Evolutionary conservation across 768 basidiomycete genomes (phyloP).

Genomic region (Pisolithus marmoratus): DNA sequence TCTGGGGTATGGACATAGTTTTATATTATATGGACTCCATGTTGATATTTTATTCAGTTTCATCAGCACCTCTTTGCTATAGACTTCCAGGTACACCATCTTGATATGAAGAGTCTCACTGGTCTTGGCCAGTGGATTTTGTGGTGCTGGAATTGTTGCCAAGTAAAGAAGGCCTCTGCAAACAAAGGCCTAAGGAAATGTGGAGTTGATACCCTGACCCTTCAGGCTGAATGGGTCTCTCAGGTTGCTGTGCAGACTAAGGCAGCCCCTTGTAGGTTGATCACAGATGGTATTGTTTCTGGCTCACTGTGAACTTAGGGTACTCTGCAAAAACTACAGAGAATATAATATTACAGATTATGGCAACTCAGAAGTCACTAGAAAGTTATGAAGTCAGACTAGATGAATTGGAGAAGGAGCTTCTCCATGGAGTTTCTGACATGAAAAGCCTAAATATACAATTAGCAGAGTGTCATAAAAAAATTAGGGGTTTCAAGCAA

Average conservation of each 20-base stretch:
- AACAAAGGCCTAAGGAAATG: no score
- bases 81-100: slow-evolving; percentile 19
- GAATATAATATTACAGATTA: not conserved
- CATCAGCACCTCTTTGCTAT: slow-evolving; percentile 22
- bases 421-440: not conserved
- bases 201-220: no score
- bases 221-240: no score
- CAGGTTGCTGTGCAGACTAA: no score
- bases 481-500: not conserved
- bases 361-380: not conserved
- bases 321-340: not conserved
- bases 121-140: no score
- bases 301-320: not conserved
- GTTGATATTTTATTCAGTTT: no score
- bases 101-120: slow-evolving; percentile 7
- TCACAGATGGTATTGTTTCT: not conserved
- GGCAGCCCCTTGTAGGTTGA: no score
- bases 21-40: not conserved
- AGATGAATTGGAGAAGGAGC: slow-evolving; percentile 3
- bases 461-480: not conserved
- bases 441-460: not conserved
- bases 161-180: no score
- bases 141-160: no score
- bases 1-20: slow-evolving; percentile 13
- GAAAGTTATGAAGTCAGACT: not conserved